Percentiles rank a stretch among this genome's conserved stretches.
Conservation (phyloP, 2,329 filamentous ascomycete genomes). For the Alternaria ventricosa region DNA sequence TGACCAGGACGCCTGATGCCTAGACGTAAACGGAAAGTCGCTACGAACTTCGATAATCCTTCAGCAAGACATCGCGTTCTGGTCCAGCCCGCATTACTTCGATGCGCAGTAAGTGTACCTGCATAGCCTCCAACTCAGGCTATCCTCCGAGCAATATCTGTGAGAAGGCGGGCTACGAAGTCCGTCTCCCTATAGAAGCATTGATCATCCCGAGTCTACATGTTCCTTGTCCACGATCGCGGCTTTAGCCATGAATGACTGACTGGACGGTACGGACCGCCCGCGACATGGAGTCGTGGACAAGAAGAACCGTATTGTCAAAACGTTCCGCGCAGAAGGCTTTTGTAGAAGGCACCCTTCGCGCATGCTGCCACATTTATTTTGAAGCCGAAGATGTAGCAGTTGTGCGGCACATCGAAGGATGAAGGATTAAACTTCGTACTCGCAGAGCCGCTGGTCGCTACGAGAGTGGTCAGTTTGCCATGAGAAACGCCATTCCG, state of each 20-base stretch:
- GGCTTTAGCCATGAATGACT: not conserved
- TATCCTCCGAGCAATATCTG: not conserved
- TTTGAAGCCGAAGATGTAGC: slow-evolving; percentile 1
- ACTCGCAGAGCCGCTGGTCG: not conserved
- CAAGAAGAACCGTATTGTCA: not conserved
- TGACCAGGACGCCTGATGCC: not conserved
- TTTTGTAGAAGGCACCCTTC: not conserved
- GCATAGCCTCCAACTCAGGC: not conserved
- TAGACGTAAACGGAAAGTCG: slow-evolving; percentile 1
- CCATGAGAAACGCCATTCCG: slow-evolving; percentile 1
- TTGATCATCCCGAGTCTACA: not conserved
- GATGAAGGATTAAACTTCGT: slow-evolving; percentile 2
- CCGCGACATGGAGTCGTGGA: not conserved
- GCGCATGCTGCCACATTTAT: not conserved
- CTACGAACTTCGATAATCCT: not conserved
- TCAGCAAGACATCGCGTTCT: not conserved
- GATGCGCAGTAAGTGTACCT: not conserved
- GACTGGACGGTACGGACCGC: not conserved
- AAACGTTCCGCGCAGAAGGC: not conserved
- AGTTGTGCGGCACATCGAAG: not conserved
- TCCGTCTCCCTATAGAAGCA: not conserved
- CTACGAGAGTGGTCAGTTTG: slow-evolving; percentile 7
- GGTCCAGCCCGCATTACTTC: not conserved
- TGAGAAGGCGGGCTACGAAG: not conserved
- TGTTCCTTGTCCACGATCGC: not conserved